Conservation (phyloP, 2,329 filamentous ascomycete species). For the Fonsecaea erecta region DNA sequence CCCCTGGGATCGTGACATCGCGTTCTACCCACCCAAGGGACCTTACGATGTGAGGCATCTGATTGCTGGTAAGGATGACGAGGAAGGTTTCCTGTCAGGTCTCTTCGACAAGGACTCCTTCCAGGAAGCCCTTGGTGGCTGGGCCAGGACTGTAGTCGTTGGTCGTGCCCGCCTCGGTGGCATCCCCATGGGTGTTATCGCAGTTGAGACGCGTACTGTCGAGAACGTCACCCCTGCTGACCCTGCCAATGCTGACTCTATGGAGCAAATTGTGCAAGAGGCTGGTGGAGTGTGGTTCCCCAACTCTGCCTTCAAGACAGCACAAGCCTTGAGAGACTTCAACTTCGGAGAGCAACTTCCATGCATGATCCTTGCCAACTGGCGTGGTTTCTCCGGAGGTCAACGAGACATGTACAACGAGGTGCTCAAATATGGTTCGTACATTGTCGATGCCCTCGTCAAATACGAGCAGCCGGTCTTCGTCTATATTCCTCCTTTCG, state of each 20-base stretch:
- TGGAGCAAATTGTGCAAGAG: slow-evolving; percentile 91
- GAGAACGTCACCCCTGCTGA: slow-evolving; percentile 97
- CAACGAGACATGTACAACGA: slow-evolving; percentile 99
- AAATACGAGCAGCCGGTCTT: slow-evolving; percentile 99
- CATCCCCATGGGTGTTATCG: slow-evolving; percentile 98
- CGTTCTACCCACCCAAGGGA: slow-evolving; percentile 79
- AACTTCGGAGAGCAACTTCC: slow-evolving; percentile 98
- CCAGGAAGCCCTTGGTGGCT: slow-evolving; percentile 92
- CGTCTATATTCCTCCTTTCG: slow-evolving; percentile 95
- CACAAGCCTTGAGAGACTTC: slow-evolving; percentile 98
- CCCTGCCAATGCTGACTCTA: slow-evolving; percentile 96
- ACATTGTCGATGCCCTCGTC: slow-evolving; percentile 97
- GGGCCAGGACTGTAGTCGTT: slow-evolving; percentile 95
- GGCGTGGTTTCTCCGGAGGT: slow-evolving; percentile 99
- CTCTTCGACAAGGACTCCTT: slow-evolving; percentile 97
- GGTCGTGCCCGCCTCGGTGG: slow-evolving; percentile 95
- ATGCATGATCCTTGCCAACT: slow-evolving; percentile 99
- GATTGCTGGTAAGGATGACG: slow-evolving; percentile 84
- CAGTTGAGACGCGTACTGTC: slow-evolving; percentile 90
- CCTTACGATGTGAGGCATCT: slow-evolving; percentile 92
- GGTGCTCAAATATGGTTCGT: slow-evolving; percentile 98
- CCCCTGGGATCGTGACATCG: slow-evolving; percentile 88
- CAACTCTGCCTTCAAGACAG: slow-evolving; percentile 99
- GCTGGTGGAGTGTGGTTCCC: slow-evolving; percentile 99
- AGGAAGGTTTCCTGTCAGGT: slow-evolving; percentile 83